Percentiles rank a stretch among this genome's conserved stretches.
These are phyloP conservation scores for Aureobasidium vineae DNA, from an alignment of 2,329 filamentous ascomycete species.

Conservation along the genomic window DNA sequence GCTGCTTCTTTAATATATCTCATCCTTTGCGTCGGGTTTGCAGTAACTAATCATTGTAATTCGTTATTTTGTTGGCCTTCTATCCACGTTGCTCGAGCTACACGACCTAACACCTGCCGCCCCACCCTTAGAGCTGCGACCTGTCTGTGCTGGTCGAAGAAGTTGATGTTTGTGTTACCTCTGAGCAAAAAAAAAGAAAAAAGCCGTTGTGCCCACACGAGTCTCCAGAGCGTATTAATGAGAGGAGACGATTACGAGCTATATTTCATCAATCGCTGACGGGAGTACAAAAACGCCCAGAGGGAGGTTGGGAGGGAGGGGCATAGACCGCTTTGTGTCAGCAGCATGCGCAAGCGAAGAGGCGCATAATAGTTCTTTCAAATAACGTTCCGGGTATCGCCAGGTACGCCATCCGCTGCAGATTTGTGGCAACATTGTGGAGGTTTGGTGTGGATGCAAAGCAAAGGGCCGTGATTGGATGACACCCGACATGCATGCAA, in stretches of 20 bases:
- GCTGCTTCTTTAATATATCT: slow-evolving; percentile 1
- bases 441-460: slow-evolving; percentile 12
- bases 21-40: not conserved
- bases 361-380: slow-evolving; percentile 23
- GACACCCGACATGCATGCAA: slow-evolving; percentile 21
- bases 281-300: slow-evolving; percentile 21
- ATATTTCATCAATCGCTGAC: slow-evolving; percentile 25
- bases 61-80: slow-evolving; percentile 20
- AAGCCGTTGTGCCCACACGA: not conserved
- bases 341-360: slow-evolving; percentile 25
- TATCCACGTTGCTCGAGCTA: slow-evolving; percentile 18
- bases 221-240: slow-evolving; percentile 4
- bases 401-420: slow-evolving; percentile 27
- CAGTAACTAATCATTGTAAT: not conserved
- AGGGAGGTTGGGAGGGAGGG: slow-evolving; percentile 17
- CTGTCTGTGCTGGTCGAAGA: not conserved
- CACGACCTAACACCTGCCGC: not conserved
- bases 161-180: slow-evolving; percentile 18
- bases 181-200: slow-evolving; percentile 29
- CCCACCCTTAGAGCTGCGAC: slow-evolving; percentile 19
- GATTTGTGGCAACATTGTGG: slow-evolving; percentile 21
- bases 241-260: slow-evolving; percentile 1
- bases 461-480: slow-evolving; percentile 26
- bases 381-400: slow-evolving; percentile 23
- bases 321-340: slow-evolving; percentile 26